Base-by-base conservation (phyloP, 768 basidiomycete species). In the Piloderma croceum region DNA sequence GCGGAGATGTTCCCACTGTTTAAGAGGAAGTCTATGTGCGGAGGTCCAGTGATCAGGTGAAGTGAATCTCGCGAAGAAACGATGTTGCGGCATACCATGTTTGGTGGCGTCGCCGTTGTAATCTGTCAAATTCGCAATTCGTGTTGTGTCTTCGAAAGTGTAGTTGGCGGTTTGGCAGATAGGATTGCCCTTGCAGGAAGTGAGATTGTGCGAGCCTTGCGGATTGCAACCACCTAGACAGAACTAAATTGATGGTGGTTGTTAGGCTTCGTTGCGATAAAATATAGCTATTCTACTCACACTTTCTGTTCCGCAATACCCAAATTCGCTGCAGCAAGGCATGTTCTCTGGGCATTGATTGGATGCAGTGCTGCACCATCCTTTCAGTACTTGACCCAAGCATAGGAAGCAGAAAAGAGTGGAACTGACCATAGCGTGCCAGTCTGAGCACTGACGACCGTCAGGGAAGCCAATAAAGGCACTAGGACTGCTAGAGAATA, bases 151-250 rank as follows among this genome's bases (percentile, higher is more conserved):
- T n/a, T n/a, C n/a, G n/a, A n/a, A n/a, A n/a, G n/a, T n/a, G n/a
- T n/a, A n/a, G n/a, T 68, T 76, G 17, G 68, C 67, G 52, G 68
- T 73, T 54, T 81, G 53, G 61, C 90, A 92, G 31, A 90, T 57
- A 1, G 90, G 89, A 34, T 71, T 73, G 2, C 87, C 84, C 35
- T 56, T 60, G 64, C 87, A 92, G 1, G 88, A 87, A 43, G 63
- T 62, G 27, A 83, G 60, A 3, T 72, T 57, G 51, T 79, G 51
- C 5, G 89, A 91, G 31, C 68, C 62, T 21, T 87, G 68, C 15
- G 90, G 87, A 53, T 91, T 78, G 65, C 90, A 92, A n/a, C 90
- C 90, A 33, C 85, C 86, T 23, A 89, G 66, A 56, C 89, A 90
- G 58, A 79, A 90, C 80, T 87, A 49, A 17, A 37, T 21, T 46